Evolutionary conservation across 306 rosid genomes (phyloP).

Genomic region (Rosa rugosa): DNA sequence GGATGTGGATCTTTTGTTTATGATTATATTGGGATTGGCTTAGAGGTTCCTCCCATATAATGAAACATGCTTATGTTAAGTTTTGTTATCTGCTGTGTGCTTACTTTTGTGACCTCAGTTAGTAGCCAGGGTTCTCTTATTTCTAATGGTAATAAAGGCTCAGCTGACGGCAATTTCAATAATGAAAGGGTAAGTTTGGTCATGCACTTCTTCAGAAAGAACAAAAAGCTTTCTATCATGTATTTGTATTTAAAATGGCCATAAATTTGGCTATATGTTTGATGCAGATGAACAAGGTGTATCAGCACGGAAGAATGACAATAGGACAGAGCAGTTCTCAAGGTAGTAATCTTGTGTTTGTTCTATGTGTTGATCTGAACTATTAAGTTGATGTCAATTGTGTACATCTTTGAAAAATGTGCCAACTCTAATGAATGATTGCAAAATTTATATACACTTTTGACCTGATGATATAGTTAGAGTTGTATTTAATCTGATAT

Average conservation of each 20-base stretch:
- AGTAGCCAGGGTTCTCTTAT: slow-evolving; percentile 36
- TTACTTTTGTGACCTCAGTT: slow-evolving; percentile 42
- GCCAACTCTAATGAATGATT: slow-evolving; percentile 5
- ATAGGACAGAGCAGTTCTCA: slow-evolving; percentile 44
- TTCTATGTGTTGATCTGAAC: neutral
- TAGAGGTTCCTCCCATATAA: slow-evolving; percentile 1
- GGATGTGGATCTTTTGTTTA: slow-evolving; percentile 6
- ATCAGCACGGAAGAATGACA: slow-evolving; percentile 39
- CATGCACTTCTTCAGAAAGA: slow-evolving; percentile 9
- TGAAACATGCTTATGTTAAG: slow-evolving; percentile 23
- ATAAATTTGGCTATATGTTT: slow-evolving; percentile 18
- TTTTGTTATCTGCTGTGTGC: slow-evolving; percentile 23
- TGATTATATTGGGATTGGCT: neutral
- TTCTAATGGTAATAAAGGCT: slow-evolving; percentile 31
- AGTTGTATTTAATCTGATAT: slow-evolving; percentile 2
- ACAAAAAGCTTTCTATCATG: neutral
- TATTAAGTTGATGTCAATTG: slow-evolving; percentile 12
- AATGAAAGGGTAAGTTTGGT: slow-evolving; percentile 48
- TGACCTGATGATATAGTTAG: slow-evolving; percentile 1
- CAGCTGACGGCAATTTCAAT: slow-evolving; percentile 35
- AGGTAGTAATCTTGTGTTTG: slow-evolving; percentile 39
- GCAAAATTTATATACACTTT: slow-evolving; percentile 7
- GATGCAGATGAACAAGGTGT: slow-evolving; percentile 42
- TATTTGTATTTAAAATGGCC: neutral
- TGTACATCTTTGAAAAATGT: slow-evolving; percentile 14